Base-by-base conservation (phyloP, 495 filamentous ascomycete species). In the Xylaria bambusicola region DNA sequence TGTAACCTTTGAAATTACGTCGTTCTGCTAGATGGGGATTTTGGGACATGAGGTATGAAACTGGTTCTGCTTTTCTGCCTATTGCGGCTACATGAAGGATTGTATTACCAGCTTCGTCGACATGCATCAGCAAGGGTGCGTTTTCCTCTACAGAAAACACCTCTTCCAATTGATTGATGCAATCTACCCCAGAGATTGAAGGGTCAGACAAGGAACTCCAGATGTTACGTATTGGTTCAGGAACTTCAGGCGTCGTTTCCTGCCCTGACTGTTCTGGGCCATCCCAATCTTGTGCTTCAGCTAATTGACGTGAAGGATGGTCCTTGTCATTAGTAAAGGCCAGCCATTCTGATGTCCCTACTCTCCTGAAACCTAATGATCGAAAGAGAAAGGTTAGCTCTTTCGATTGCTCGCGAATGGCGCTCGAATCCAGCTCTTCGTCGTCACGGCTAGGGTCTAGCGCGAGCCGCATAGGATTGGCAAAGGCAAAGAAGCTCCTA, bases 371-470 rank as follows among this genome's bases (percentile, higher is more conserved):
- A 68, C 69, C 36, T 58, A 60, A 51, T 66, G 15, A 62, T 74
- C 62, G 47, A 70, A 58, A 64, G 68, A 61, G 26, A 54, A 71
- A 61, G 56, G 46, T 53, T 59, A 45, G 62, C 53, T 13, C 20
- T 23, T 18, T 6, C 4, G n/a, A 9, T 50, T 50, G 29, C 29
- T 50, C 27, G n/a, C 7, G n/a, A 33, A 33, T 9, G 12, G 29
- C 21, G 15, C 7, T 9, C 15, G 47, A 20, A 35, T 12, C 5
- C 13, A 7, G 26, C 29, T 36, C 35, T 27, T 50, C 29, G 17
- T 50, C 47, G 17, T 35, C 6, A 13, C 17, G 5, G 17, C 12
- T 27, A 4, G 6, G 4, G 7, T 35, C 47, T 50, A 0, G 47
- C 8, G 29, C 35, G 7, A 50, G 17, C 31, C 6, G 17, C 29